Evolutionary conservation across 1,139 yeast genomes (phyloP), one percentile per base, ranked within the genome.

Genomic region (Hyphopichia fennica): DNA sequence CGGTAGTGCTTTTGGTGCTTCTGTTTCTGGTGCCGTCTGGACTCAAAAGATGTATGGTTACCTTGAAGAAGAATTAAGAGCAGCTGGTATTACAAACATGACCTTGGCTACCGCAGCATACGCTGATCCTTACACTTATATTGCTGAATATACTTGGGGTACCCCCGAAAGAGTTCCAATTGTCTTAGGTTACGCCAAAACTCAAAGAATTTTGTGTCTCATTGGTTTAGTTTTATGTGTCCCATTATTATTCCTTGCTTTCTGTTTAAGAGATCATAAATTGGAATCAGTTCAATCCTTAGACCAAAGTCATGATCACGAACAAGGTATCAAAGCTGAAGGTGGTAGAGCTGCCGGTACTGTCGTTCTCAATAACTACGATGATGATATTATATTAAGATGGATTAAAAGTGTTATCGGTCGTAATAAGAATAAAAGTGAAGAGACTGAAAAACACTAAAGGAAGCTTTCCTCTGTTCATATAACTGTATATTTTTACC

Each of bases 1-100:
- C 43, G 88, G 88, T 20, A 61, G 77, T n/a, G 85, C 85, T 51
- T 49, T 77, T 39, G 82, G 82, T 27, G 56, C 72, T 16, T 55
- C 79, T 34, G 68, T 83, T 27, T 74, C 84, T 16, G 88, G 87
- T 54, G 85, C 87, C 17, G 68, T 83, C 34, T 83, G 87, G 87
- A 79, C 84, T 28, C 54, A 77, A 49, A 49, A 67, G 29, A 57
- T 79, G 54, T 72, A 69, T 42, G 52, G 49, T 6, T 56, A 62
- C 41, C 57, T 75, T 20, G 39, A 45, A n/a, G 53, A 52, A 35
- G 44, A 56, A 33, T 31, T 45, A 10, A 23, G 17, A 8, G 40
- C 40, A 3, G 44, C 42, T 9, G 53, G 55, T 9, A 46, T 53
- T 13, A 14, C 33, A 4, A 51, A 53, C 36, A 36, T 53, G 2